Evolutionary conservation across 371 early-diverging fungal genomes (phyloP).

Genomic region (Coemansia sp.): DNA sequence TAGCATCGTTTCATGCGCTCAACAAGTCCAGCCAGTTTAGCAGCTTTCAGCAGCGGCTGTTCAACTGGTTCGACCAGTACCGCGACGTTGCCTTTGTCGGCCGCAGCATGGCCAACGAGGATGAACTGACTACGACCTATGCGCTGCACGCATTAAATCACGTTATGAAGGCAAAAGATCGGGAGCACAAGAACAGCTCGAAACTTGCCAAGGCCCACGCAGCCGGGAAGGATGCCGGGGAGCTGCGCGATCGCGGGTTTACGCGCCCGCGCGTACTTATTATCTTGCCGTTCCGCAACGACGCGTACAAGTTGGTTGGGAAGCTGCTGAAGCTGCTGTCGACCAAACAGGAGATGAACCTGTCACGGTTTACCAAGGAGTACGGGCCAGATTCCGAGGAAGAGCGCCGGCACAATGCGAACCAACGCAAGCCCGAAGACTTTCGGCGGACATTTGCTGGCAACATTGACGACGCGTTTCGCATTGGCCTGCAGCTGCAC

Average conservation of each 20-base stretch:
- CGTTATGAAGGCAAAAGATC: conserved; percentile 74
- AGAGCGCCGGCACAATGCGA: conserved; percentile 9
- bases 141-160: conserved; percentile 89
- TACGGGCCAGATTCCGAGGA: conserved; percentile 61
- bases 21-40: conserved; percentile 23
- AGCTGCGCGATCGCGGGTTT: conserved; percentile 92
- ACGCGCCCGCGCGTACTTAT: conserved; percentile 92
- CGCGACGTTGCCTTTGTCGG: conserved; percentile 74
- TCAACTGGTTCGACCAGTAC: conserved; percentile 69
- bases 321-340: conserved; percentile 74
- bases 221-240: conserved; percentile 52
- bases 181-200: conserved; percentile 76
- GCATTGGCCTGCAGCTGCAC: conserved; percentile 84
- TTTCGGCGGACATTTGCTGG: conserved; percentile 82
- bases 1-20: conserved; percentile 30
- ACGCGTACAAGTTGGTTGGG: conserved; percentile 76
- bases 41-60: conserved; percentile 59
- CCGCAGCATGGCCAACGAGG: conserved; percentile 60
- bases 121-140: conserved; percentile 70
- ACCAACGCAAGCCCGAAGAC: conserved; percentile 79
- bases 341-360: conserved; percentile 78
- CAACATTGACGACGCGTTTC: conserved; percentile 94
- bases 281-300: conserved; percentile 83
- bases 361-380: conserved; percentile 75
- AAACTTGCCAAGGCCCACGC: conserved; percentile 60